These are phyloP conservation scores for Magnusiomyces tetraspermus DNA, from an alignment of 1,139 yeast genomes.

Conservation along the genomic window DNA sequence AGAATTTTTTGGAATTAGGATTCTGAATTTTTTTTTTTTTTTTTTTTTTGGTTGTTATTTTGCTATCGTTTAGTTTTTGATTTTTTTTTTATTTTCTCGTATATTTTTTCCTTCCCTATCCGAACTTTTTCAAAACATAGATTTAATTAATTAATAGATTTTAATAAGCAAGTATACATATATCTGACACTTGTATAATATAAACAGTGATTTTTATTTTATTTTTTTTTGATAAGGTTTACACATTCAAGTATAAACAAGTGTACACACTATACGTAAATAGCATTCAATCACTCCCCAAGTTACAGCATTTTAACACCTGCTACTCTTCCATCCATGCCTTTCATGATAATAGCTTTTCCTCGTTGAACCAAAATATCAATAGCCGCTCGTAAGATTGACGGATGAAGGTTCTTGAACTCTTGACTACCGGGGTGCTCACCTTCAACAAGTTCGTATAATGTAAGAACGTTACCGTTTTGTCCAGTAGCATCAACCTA, in stretches of 20 bases:
- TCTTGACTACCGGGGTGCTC: slow-evolving; percentile 50
- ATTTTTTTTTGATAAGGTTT: not conserved
- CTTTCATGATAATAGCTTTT: slow-evolving; percentile 30
- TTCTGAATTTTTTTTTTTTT: too few species aligned
- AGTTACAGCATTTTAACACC: slow-evolving; percentile 27
- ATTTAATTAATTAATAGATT: too few species aligned
- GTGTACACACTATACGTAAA: not conserved
- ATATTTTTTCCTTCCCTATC: too few species aligned
- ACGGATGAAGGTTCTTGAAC: slow-evolving; percentile 54
- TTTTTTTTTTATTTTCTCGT: too few species aligned
- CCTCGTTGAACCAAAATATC: slow-evolving; percentile 56
- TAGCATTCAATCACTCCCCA: not conserved
- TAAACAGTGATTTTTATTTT: not conserved
- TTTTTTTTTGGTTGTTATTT: too few species aligned
- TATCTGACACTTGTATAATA: not conserved
- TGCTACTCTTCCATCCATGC: slow-evolving; percentile 28
- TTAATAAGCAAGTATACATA: too few species aligned
- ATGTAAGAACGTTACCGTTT: slow-evolving; percentile 63
- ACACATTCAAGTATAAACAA: not conserved
- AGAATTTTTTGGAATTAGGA: too few species aligned
- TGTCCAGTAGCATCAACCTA: slow-evolving; percentile 62
- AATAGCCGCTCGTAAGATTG: slow-evolving; percentile 46
- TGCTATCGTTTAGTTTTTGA: too few species aligned
- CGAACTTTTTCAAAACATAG: too few species aligned
- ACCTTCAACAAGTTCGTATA: slow-evolving; percentile 66